These are phyloP conservation scores for Fraxinus paxiana DNA, from an alignment of 305 asterid genomes.

Conservation along the genomic window DNA sequence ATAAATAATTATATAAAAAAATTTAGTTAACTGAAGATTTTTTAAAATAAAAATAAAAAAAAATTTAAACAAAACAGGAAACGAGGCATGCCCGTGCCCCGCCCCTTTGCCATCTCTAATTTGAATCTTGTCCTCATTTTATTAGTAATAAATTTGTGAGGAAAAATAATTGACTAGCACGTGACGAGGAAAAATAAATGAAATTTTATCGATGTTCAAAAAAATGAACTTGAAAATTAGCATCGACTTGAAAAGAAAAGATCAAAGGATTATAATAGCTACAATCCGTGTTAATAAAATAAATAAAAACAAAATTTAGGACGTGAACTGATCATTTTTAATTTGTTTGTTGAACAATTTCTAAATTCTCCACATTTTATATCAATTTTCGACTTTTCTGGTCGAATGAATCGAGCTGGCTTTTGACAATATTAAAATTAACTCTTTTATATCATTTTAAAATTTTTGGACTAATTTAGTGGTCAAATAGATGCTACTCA, in stretches of 20 bases:
- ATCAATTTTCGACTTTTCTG: background rate
- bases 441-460: too few species aligned
- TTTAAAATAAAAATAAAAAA: too few species aligned
- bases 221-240: background rate
- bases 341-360: background rate
- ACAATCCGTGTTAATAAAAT: background rate
- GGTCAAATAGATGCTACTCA: background rate
- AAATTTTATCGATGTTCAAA: background rate
- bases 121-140: background rate
- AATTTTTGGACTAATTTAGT: background rate
- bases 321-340: background rate
- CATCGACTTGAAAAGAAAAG: background rate
- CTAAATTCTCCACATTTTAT: background rate
- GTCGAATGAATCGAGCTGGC: background rate
- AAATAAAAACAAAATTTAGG: too few species aligned
- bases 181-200: background rate
- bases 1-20: too few species aligned
- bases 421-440: background rate
- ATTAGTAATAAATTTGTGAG: too few species aligned
- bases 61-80: too few species aligned
- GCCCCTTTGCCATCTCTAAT: too few species aligned
- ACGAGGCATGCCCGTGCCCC: too few species aligned
- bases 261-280: too few species aligned
- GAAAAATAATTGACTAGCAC: background rate
- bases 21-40: too few species aligned